phyloP scores from a whole-genome alignment of 257 asterid species.

The Anisodus tanguticus region DNA sequence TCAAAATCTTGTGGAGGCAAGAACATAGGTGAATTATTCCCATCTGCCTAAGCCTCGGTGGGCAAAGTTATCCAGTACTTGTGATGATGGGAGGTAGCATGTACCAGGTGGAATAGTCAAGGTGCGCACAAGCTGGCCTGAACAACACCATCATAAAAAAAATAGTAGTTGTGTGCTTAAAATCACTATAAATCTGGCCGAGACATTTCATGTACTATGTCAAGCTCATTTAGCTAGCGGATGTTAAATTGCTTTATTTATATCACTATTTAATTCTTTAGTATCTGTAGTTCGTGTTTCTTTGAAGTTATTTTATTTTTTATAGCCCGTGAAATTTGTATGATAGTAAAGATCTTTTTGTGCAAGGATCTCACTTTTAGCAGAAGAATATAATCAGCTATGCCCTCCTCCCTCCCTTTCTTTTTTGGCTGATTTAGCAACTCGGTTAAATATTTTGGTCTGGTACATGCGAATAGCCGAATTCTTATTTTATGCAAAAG shows the following conservation, averaged over 20 bases:
- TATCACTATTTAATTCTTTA: background rate
- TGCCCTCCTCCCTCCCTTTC: background rate
- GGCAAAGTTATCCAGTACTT: background rate
- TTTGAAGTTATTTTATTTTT: background rate
- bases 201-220: background rate
- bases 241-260: background rate
- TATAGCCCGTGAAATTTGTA: background rate
- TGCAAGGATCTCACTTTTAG: background rate
- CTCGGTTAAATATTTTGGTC: constrained; percentile 3
- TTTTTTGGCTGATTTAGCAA: background rate
- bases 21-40: background rate
- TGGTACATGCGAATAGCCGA: background rate
- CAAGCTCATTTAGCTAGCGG: constrained; percentile 3
- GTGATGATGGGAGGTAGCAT: background rate
- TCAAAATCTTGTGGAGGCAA: background rate
- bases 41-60: background rate
- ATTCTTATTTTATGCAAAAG: background rate
- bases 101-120: background rate
- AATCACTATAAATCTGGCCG: background rate
- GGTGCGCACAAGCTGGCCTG: background rate
- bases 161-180: background rate
- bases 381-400: constrained; percentile 10
- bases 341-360: background rate
- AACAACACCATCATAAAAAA: background rate
- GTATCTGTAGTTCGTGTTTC: background rate